A percentile compares a stretch with the other conserved stretches of the same genome.
Evolutionary conservation across 768 basidiomycete species (phyloP).

Genomic region (Agaricus subrufescens): DNA sequence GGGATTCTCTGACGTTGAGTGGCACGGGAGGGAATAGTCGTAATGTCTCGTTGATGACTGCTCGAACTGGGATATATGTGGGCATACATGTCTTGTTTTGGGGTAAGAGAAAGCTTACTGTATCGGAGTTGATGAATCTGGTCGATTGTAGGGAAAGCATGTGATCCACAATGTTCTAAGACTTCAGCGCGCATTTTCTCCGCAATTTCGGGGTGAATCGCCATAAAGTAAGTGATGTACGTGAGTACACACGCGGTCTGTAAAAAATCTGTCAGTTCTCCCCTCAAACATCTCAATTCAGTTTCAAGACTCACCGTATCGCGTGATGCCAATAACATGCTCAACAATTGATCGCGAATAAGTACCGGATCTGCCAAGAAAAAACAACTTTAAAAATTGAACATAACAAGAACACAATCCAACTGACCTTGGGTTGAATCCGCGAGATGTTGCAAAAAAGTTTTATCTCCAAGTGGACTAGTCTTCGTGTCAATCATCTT

Average conservation of each 20-base stretch:
- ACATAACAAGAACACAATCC: not conserved
- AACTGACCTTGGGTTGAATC: conserved; percentile 57
- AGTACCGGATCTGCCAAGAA: conserved; percentile 46
- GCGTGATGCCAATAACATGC: conserved; percentile 69
- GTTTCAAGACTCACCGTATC: conserved; percentile 55
- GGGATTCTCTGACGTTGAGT: conserved; percentile 60
- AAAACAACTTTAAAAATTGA: not conserved
- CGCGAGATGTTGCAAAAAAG: conserved; percentile 63
- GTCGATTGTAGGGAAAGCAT: conserved; percentile 48
- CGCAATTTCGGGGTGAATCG: conserved; percentile 55
- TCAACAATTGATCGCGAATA: conserved; percentile 76
- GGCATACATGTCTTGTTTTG: conserved; percentile 5
- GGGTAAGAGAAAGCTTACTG: conserved; percentile 32
- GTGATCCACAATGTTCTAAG: conserved; percentile 45
- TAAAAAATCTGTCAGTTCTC: not conserved
- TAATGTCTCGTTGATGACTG: conserved; percentile 76
- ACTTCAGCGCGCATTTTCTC: conserved; percentile 57
- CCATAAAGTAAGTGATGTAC: conserved; percentile 65
- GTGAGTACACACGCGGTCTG: conserved; percentile 71
- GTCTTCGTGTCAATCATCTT: conserved; percentile 26
- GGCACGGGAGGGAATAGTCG: conserved; percentile 79
- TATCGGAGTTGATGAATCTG: conserved; percentile 60
- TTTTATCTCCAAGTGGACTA: conserved; percentile 45
- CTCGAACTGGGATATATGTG: conserved; percentile 46
- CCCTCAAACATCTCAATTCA: not conserved